Conservation (phyloP, 129 eudicot genomes). For the Cynara cardunculus region DNA sequence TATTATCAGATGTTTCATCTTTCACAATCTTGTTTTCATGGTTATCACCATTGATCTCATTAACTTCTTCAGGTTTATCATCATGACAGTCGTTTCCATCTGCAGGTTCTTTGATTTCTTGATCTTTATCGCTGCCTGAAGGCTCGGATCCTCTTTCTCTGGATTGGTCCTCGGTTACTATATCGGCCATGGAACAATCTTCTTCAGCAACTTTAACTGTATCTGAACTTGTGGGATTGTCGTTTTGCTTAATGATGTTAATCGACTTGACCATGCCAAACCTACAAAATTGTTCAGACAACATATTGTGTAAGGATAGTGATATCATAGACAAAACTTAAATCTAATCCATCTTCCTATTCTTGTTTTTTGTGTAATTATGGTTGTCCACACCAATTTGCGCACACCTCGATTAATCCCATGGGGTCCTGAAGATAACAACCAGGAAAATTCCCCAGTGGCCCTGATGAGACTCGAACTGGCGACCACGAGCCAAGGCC, state of each 20-base stretch:
- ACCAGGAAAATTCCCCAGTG: no score
- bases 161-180: conserved; percentile 1
- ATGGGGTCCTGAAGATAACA: neutral
- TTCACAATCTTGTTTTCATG: conserved; percentile 15
- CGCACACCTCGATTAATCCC: neutral
- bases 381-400: neutral
- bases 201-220: conserved; percentile 17
- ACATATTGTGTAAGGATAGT: neutral
- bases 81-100: conserved; percentile 17
- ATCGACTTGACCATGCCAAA: conserved; percentile 83
- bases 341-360: neutral
- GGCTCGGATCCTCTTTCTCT: conserved; percentile 22
- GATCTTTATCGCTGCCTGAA: conserved; percentile 5
- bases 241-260: conserved; percentile 50
- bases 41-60: conserved; percentile 19
- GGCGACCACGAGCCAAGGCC: no score
- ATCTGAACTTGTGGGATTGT: conserved; percentile 21
- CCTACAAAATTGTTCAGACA: conserved; percentile 36
- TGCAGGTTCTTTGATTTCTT: conserved; percentile 16
- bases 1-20: conserved; percentile 34
- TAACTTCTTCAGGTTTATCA: conserved; percentile 17
- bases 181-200: conserved; percentile 12
- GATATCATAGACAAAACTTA: neutral
- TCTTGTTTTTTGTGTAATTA: neutral
- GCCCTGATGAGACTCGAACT: no score